Conservation (phyloP, 176 grass and related monocot species). For the Elymus sibiricus region DNA sequence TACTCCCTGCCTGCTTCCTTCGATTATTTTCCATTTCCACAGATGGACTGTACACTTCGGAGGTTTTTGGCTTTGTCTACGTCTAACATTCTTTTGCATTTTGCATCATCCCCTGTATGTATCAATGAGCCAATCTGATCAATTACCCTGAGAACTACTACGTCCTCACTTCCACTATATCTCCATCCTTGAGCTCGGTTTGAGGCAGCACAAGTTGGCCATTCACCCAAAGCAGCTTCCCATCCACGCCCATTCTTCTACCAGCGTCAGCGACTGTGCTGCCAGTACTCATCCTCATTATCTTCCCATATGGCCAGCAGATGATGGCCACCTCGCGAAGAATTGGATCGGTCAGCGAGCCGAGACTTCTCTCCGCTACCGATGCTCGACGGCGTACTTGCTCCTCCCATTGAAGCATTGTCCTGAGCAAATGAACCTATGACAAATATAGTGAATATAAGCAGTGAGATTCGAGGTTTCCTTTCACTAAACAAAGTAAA, state of each 20-base stretch:
- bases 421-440: constrained; percentile 80
- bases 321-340: constrained; percentile 82
- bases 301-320: constrained; percentile 81
- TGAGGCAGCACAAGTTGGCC: constrained; percentile 79
- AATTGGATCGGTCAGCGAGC: constrained; percentile 30
- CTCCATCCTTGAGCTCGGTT: constrained; percentile 89
- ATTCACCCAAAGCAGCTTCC: constrained; percentile 75
- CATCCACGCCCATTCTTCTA: constrained; percentile 85
- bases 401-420: constrained; percentile 97
- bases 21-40: constrained; percentile 22
- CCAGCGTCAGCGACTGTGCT: constrained; percentile 91
- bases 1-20: constrained; percentile 10
- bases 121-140: background rate
- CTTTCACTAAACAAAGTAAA: constrained; percentile 16
- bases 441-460: background rate
- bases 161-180: constrained; percentile 93
- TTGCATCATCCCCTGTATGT: background rate
- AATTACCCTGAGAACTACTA: constrained; percentile 27
- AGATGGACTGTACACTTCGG: constrained; percentile 45
- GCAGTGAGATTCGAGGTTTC: constrained; percentile 13
- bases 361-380: constrained; percentile 46
- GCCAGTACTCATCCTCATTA: constrained; percentile 83
- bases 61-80: constrained; percentile 7
- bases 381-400: constrained; percentile 58
- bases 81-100: constrained; percentile 14